phyloP scores from a whole-genome alignment of 2,329 filamentous ascomycete genomes.

The Penicillium crustosum region DNA sequence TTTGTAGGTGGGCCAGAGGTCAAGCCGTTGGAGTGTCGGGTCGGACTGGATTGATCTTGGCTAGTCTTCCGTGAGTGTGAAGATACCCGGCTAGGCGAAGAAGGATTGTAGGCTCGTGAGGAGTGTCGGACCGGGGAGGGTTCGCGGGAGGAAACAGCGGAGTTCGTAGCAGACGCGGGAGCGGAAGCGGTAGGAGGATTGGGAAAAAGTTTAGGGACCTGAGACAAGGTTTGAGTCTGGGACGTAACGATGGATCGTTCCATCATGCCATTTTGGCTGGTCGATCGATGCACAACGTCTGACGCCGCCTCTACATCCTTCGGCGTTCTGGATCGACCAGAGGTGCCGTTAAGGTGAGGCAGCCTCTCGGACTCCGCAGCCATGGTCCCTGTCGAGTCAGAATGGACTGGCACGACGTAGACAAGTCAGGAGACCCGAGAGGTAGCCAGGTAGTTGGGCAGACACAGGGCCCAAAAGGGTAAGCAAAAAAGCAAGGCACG shows the following conservation, averaged over 20 bases:
- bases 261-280: conserved; percentile 31
- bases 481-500: conserved; percentile 23
- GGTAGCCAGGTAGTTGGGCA: conserved; percentile 32
- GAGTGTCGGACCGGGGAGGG: conserved; percentile 45
- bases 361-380: conserved; percentile 40
- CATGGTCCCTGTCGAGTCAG: conserved; percentile 34
- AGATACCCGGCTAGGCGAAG: conserved; percentile 35
- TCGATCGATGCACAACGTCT: conserved; percentile 29
- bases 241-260: conserved; percentile 32
- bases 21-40: conserved; percentile 50
- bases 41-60: conserved; percentile 62
- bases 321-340: conserved; percentile 31
- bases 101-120: conserved; percentile 32
- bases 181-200: conserved; percentile 28
- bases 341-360: conserved; percentile 34
- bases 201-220: conserved; percentile 35
- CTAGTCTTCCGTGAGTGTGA: conserved; percentile 66
- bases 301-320: conserved; percentile 30
- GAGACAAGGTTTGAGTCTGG: conserved; percentile 31
- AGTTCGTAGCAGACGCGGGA: conserved; percentile 44
- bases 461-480: conserved; percentile 23
- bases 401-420: conserved; percentile 29
- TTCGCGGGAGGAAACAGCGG: conserved; percentile 51
- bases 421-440: conserved; percentile 40
- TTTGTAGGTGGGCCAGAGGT: conserved; percentile 38